phyloP scores from a whole-genome alignment of 495 filamentous ascomycete genomes.

The Tuber calosporum region DNA sequence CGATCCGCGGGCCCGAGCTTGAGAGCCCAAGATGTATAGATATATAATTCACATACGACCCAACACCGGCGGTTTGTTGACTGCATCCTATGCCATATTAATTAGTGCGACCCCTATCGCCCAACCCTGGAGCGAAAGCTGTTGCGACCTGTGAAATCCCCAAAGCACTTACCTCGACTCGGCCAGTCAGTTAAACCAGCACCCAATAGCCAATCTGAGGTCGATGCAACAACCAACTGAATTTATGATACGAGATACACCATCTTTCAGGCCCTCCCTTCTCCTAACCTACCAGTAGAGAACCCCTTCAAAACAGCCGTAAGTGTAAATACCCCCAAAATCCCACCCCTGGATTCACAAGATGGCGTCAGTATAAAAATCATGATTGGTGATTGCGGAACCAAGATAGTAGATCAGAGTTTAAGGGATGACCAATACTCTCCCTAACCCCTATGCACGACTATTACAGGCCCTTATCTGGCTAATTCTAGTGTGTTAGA shows the following conservation, averaged over 20 bases:
- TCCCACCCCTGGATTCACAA: neutral
- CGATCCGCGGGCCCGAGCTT: neutral
- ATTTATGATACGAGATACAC: neutral
- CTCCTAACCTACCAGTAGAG: neutral
- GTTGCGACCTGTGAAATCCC: neutral
- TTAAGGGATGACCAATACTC: neutral
- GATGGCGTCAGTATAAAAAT: neutral
- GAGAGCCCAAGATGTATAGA: neutral
- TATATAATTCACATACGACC: no score
- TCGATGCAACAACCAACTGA: neutral
- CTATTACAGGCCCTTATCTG: neutral
- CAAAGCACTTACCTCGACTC: neutral
- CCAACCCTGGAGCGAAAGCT: neutral
- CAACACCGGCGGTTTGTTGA: neutral
- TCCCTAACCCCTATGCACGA: neutral
- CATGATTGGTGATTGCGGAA: neutral
- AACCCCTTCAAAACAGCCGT: neutral
- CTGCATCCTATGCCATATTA: neutral
- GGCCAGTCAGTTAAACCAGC: neutral
- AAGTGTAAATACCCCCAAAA: neutral
- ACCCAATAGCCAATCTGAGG: neutral
- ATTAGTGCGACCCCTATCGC: neutral
- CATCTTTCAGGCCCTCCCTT: neutral
- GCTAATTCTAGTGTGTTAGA: neutral
- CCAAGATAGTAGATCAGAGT: neutral